Evolutionary conservation across 2,329 filamentous ascomycete genomes (phyloP), one percentile per base, ranked within the genome.

Genomic region (Zopfia rhizophila): DNA sequence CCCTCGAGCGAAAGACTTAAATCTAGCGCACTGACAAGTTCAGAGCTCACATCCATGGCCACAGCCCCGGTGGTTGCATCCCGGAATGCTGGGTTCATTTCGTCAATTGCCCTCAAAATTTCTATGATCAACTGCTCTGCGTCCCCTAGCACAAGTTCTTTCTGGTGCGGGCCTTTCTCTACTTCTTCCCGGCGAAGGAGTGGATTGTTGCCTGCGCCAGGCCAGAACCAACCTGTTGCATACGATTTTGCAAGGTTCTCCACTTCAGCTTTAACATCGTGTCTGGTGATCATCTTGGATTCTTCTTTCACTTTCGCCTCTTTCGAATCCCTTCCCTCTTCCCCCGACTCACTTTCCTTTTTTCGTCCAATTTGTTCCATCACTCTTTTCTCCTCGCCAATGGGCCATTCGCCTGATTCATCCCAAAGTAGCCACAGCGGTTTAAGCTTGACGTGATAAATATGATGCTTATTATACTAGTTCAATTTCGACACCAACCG

Each of bases 361-460:
- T 5, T 17, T 32, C 29, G 16, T 14, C 13, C 22, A 25, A 48
- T 37, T 23, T 12, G 1, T 5, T 42, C 38, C 5, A 28, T 14
- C 8, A 44, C 41, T 6, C 24, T 31, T n/a, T 46, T 16, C 22
- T 44, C 25, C 25, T 53, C 41, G 8, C 50, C 50, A 8, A 14
- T 28, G n/a, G 50, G 50, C 50, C 50, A 53, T 3, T 3, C 7
- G 7, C 28, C 46, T 5, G 44, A 11, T n/a, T 13, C 10, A 23
- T 36, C 19, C 46, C 50, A 50, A 4, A 53, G 39, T 3, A 47
- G 18, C 50, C 46, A 47, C 11, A 53, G 25, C 17, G 49, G 40
- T 11, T 29, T 18, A 5, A 53, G 24, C 8, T 11, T 21, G 4
- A 14, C 11, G 7, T 39, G 14, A 4, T 44, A 25, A 4, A 18